These are phyloP conservation scores for Aspergillus spinulosporus DNA, from an alignment of 2,329 filamentous ascomycete species.

Conservation along the genomic window DNA sequence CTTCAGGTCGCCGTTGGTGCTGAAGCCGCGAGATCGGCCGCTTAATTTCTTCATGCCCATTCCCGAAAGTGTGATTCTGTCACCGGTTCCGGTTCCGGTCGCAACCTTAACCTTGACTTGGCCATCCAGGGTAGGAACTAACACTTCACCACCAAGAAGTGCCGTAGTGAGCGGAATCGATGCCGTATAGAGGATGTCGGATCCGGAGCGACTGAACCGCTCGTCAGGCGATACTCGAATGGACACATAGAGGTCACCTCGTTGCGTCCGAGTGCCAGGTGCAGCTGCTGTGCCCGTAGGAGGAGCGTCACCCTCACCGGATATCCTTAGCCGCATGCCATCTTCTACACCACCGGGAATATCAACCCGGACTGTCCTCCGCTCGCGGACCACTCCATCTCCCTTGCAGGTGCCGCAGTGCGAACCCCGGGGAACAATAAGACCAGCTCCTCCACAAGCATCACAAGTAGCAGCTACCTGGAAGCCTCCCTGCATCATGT, in stretches of 20 bases:
- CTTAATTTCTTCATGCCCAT: slow-evolving; percentile 92
- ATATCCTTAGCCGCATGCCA: slow-evolving; percentile 85
- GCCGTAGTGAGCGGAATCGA: slow-evolving; percentile 90
- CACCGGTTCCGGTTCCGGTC: slow-evolving; percentile 88
- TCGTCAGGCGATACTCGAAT: slow-evolving; percentile 86
- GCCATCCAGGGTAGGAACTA: slow-evolving; percentile 84
- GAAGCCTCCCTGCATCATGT: slow-evolving; percentile 89
- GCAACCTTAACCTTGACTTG: slow-evolving; percentile 87
- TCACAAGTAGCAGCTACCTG: slow-evolving; percentile 92
- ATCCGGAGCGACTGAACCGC: slow-evolving; percentile 83
- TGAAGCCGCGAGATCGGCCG: slow-evolving; percentile 56
- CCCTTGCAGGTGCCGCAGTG: slow-evolving; percentile 80
- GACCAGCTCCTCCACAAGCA: slow-evolving; percentile 75
- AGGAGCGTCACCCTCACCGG: slow-evolving; percentile 84
- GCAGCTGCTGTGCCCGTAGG: slow-evolving; percentile 69
- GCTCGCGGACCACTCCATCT: slow-evolving; percentile 78
- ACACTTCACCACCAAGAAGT: slow-evolving; percentile 84
- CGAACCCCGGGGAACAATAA: slow-evolving; percentile 72
- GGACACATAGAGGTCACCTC: slow-evolving; percentile 87
- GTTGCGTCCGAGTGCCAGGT: slow-evolving; percentile 63
- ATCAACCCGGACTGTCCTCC: slow-evolving; percentile 80
- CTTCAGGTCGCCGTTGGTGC: slow-evolving; percentile 73
- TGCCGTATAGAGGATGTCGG: slow-evolving; percentile 90
- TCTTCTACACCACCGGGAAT: slow-evolving; percentile 96
- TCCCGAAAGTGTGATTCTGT: slow-evolving; percentile 82